Base-by-base conservation (phyloP, 164 flowering plant species). In the Macadamia integrifolia region DNA sequence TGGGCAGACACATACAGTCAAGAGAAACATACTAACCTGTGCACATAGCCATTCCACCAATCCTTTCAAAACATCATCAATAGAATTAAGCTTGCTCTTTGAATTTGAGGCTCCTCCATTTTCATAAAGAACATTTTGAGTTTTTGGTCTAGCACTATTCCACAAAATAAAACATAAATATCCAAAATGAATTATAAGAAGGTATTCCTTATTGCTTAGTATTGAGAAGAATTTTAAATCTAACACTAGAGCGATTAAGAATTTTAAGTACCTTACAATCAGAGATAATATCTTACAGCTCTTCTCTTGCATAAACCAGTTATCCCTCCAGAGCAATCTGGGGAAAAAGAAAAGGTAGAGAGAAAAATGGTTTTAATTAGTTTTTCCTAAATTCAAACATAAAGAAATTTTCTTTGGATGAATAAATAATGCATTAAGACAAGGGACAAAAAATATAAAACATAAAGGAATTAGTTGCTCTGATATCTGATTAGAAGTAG, bases 221-320 rank as follows among this genome's bases (percentile, higher is more conserved):
- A 30, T 3, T 42, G 15, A 62, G 44, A 57, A 0, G 23, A 23
- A 23, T 1, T 56, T 31, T 43, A 62, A 72, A n/a, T 50, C 58
- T 29, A 64, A 66, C 28, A 59, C 48, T 23, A 58, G 6, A 65
- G 30, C n/a, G 13, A 52, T 15, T 1, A 32, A 61, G 12, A 48
- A 50, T 40, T 32, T 23, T 50, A 40, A 40, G 50, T 85, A 91
- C 98, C 97, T 88, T 60, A 90, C 80, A 61, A 92, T 77, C 68
- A 78, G 49, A 52, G 94, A 78, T 71, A 94, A 84, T 80, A 90
- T 89, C 86, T 83, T 90, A 75, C 96, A 94, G 84, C 98, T 89
- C 82, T 87, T 94, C 84, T 92, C 98, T 77, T 92, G 97, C 67
- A 88, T 86, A 85, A 88, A 94, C 98, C 97, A 94, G 67, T 88